Base-by-base conservation (phyloP, 768 basidiomycete species). In the Leccinum subtestaceum region DNA sequence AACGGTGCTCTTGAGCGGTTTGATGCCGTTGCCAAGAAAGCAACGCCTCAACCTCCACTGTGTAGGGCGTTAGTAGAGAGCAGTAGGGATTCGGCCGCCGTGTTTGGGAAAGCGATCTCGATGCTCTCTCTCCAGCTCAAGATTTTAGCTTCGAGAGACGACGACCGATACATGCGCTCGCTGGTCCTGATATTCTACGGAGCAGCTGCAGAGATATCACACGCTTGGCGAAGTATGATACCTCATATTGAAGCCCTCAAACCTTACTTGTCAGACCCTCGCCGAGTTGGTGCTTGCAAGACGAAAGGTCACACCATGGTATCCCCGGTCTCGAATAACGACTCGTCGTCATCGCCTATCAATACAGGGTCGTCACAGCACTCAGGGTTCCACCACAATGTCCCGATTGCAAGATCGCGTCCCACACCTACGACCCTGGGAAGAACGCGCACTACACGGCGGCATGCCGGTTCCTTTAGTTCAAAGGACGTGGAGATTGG, bases 401-500 rank as follows among this genome's bases (percentile, higher is more conserved):
- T 65, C 32, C 73, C 73, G 17, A 66, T 74, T 27, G 69, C 67
- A 9, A 70, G 64, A 62, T 73, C 68, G 21, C 72, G 69, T 13
- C 64, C 65, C 5, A 65, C 68, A 5, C 71, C 65, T 21, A 69
- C 58, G 61, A 59, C 61, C 25, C 70, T 66, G 58, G 80, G 74
- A 57, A 79, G 81, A 60, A 73, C 72, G 25, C 84, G 85, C 27
- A 86, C 82, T 52, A 81, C 84, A 23, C 80, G 94, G 47, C 81
- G 95, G 38, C 91, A 96, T 71, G 95, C 91, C 5, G 95, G 95
- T n/a, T 96, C 95, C 4, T 98, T 96, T 76, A 96, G 95, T 61
- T 86, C 82, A 25, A 90, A 93, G 68, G 95, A 97, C 70, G 89
- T 96, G 6, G 88, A 96, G 69, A 86, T 91, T 53, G 95, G 95